Evolutionary conservation across 1,284 basidiomycete species (phyloP), one percentile per base, ranked within the genome.

Genomic region (Cryptococcus sp.): DNA sequence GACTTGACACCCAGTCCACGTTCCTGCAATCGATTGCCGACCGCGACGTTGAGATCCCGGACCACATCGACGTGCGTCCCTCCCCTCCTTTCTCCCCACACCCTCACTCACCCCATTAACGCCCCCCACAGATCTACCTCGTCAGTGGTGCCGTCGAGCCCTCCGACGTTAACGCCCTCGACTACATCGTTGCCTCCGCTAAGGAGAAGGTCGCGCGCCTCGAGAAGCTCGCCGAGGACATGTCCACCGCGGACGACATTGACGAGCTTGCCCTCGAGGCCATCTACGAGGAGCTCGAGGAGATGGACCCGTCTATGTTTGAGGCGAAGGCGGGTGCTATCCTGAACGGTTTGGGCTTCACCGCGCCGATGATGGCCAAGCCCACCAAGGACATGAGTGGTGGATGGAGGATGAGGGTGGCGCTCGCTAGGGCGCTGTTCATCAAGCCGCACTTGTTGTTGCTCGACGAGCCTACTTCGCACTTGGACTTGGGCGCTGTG

Each of bases 321-420:
- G 95, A 98, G 79, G 85, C 87, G 52, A 98, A 98, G 80, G 95
- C 96, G 4, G 90, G 89, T 58, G 89, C 89, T 67, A 96, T 98
- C 71, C 84, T 98, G 35, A 91, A 96, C 73, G 96, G 95, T 87
- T 85, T 98, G 43, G 95, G 95, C 23, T 98, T 98, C 82, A 83
- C 82, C 56, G 83, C 84, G 71, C 75, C 81, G 55, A 98, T 98
- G 95, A 97, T 98, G 94, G 84, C 83, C 76, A 91, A 90, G 77
- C 89, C 94, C 15, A 98, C 95, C 53, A 95, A 93, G 80, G 95
- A 98, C 77, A 96, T 98, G 91, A 89, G 86, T 70, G 95, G 94
- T 84, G 94, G 94, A 72, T 98, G 95, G 95, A 84, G 95, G 62
- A 98, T 98, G 95, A 87, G 96, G 77, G 94, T 98, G 59, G 90